Evolutionary conservation across 352 stramenopile genomes (phyloP).

Genomic region (Globisporangium cylindrosporum): DNA sequence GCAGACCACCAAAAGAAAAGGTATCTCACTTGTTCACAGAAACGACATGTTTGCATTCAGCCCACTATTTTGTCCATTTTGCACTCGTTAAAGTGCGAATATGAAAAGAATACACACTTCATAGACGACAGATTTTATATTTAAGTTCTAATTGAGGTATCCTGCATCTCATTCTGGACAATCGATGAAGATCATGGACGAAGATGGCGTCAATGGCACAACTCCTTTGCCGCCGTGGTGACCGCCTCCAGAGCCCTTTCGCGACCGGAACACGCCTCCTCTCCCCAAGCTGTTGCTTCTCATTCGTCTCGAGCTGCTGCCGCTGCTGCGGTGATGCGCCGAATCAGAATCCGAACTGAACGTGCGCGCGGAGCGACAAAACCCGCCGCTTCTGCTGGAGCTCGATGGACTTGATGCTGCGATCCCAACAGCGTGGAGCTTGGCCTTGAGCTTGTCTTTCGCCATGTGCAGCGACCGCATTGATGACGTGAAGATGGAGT

Average conservation of each 20-base stretch:
- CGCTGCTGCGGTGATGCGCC: background rate
- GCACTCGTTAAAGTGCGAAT: background rate
- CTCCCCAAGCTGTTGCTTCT: background rate
- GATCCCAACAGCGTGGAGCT: background rate
- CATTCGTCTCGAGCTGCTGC: background rate
- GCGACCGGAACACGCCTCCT: background rate
- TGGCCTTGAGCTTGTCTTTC: constrained; percentile 5
- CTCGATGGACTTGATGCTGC: background rate
- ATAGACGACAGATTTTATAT: background rate
- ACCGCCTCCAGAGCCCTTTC: background rate
- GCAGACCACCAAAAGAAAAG: background rate
- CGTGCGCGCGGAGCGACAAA: background rate
- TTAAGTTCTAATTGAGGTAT: background rate
- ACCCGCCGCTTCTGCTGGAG: background rate
- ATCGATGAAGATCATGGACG: constrained; percentile 10
- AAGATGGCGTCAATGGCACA: background rate
- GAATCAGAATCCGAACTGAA: background rate
- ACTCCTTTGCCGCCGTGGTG: background rate
- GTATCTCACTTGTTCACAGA: background rate
- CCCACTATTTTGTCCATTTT: background rate
- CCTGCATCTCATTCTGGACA: background rate
- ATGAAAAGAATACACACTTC: background rate
- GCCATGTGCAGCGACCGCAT: constrained; percentile 1
- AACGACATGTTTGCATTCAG: background rate
- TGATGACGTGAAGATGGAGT: background rate